phyloP scores from a whole-genome alignment of 2,329 filamentous ascomycete species.

The Dactylellina haptotyla region DNA sequence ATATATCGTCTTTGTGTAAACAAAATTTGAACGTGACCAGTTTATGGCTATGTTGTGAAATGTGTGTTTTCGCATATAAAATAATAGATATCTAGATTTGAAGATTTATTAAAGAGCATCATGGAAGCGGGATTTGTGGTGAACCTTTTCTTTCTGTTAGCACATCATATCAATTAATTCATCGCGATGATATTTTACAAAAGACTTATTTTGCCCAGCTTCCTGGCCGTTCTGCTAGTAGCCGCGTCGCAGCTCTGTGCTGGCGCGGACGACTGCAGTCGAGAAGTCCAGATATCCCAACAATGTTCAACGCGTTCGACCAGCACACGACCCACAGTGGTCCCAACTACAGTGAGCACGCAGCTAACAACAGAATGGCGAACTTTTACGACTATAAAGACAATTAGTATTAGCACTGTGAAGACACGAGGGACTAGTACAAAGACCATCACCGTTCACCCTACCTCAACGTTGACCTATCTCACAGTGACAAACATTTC shows the following conservation, averaged over 20 bases:
- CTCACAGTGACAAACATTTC: background rate
- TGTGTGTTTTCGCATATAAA: no score
- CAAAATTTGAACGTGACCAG: no score
- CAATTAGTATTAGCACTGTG: background rate
- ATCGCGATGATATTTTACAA: background rate
- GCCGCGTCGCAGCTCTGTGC: background rate
- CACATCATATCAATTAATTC: no score
- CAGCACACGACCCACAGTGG: background rate
- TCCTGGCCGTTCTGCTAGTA: background rate
- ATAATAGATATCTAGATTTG: no score
- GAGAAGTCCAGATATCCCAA: background rate
- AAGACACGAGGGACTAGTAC: conserved; percentile 3
- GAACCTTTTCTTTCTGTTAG: background rate
- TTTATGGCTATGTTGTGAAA: no score
- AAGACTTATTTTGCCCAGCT: background rate
- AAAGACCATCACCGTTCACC: conserved; percentile 7
- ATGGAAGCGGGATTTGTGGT: background rate
- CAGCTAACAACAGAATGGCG: background rate
- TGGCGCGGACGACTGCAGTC: background rate
- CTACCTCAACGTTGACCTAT: conserved; percentile 1
- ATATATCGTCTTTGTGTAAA: no score
- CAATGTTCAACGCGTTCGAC: conserved; percentile 8
- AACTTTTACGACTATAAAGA: background rate
- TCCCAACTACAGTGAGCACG: background rate
- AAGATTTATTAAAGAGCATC: background rate